Evolutionary conservation across 306 rosid genomes (phyloP).

Genomic region (Sesbania bispinosa): DNA sequence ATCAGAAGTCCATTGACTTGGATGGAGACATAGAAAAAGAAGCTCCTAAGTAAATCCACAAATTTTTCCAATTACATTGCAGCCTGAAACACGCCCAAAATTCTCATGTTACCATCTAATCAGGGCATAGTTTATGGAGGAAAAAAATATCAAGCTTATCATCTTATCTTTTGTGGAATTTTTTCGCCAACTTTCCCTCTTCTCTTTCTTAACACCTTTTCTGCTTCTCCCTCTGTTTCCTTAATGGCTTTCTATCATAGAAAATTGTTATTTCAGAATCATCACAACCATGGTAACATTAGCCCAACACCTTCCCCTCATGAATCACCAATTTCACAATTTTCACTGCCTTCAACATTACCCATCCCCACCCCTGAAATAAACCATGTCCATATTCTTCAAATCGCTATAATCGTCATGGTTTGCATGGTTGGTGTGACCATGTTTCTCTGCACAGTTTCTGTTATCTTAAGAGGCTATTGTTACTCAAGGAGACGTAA

Average conservation of each 20-base stretch:
- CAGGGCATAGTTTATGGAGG: not conserved
- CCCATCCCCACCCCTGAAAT: not conserved
- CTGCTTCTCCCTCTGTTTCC: conserved; percentile 2
- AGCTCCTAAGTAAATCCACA: not conserved
- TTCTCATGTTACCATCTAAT: not conserved
- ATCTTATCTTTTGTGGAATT: no score
- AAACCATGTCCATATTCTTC: not conserved
- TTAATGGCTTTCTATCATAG: conserved; percentile 18
- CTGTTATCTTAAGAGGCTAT: not conserved
- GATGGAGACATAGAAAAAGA: no score
- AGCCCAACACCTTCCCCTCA: conserved; percentile 23
- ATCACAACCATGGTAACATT: not conserved
- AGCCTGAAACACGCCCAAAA: not conserved
- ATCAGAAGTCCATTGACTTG: conserved; percentile 2
- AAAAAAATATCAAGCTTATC: no score
- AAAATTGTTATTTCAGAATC: not conserved
- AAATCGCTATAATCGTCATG: not conserved
- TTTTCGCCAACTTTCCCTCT: no score
- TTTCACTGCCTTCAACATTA: not conserved
- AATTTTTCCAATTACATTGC: not conserved
- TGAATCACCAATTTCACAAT: not conserved
- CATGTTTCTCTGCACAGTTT: conserved; percentile 1
- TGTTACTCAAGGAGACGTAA: conserved; percentile 18
- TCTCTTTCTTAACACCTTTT: no score
- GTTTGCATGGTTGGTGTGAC: conserved; percentile 1